Percentiles rank a stretch among this genome's conserved stretches.
Evolutionary conservation across 2,329 filamentous ascomycete species (phyloP).

Genomic region (Hypoxylon sp.): DNA sequence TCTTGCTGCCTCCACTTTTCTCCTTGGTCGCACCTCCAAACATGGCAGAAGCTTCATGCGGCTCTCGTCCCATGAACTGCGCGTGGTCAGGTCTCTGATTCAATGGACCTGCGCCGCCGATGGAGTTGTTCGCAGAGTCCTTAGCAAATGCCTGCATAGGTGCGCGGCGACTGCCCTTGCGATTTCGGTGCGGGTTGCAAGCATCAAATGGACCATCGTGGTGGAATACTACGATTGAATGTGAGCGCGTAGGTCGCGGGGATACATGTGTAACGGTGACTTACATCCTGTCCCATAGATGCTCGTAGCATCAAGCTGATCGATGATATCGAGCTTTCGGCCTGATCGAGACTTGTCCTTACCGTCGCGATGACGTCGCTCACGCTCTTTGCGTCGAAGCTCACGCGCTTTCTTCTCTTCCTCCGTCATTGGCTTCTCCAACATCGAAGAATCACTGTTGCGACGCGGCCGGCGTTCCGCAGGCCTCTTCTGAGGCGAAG

Average conservation of each 20-base stretch:
- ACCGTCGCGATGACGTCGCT: slow-evolving; percentile 65
- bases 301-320: slow-evolving; percentile 95
- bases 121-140: slow-evolving; percentile 89
- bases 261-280: slow-evolving; percentile 53
- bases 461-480: slow-evolving; percentile 69
- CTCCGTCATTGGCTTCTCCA: slow-evolving; percentile 72
- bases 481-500: slow-evolving; percentile 56
- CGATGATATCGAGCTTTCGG: slow-evolving; percentile 84
- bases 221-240: slow-evolving; percentile 78
- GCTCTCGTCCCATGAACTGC: slow-evolving; percentile 83
- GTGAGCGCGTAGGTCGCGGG: slow-evolving; percentile 14
- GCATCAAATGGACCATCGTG: slow-evolving; percentile 98
- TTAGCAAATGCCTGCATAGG: slow-evolving; percentile 98
- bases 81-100: slow-evolving; percentile 86
- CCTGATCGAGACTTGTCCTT: slow-evolving; percentile 61
- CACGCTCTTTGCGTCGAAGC: slow-evolving; percentile 64
- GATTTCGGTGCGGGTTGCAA: slow-evolving; percentile 93
- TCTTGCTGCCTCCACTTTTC: slow-evolving; percentile 51
- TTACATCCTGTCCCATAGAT: slow-evolving; percentile 92
- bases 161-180: slow-evolving; percentile 82
- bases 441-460: slow-evolving; percentile 83
- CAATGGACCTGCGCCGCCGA: slow-evolving; percentile 88
- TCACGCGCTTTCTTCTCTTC: slow-evolving; percentile 67
- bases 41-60: slow-evolving; percentile 88
- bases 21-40: slow-evolving; percentile 63